phyloP scores from a whole-genome alignment of 2,329 filamentous ascomycete species.

The Trichoderma oligosporum region DNA sequence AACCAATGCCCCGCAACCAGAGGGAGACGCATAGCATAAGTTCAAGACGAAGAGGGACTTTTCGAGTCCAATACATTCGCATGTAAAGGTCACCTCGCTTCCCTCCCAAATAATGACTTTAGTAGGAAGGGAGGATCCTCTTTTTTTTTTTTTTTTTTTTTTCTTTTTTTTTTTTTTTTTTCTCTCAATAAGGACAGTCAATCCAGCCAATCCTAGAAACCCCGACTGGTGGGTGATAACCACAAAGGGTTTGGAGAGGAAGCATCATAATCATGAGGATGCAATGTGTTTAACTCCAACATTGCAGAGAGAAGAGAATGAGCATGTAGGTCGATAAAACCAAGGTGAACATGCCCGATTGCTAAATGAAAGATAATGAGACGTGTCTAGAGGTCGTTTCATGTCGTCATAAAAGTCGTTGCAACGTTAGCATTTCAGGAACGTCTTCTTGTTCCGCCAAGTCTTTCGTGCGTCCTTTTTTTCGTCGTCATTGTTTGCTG shows the following conservation, averaged over 20 bases:
- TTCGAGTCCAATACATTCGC: not conserved
- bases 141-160: too few species aligned
- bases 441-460: slow-evolving; percentile 7
- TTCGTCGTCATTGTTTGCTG: slow-evolving; percentile 10
- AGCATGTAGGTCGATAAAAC: slow-evolving; percentile 5
- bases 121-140: too few species aligned
- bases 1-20: not conserved
- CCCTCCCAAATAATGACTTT: too few species aligned
- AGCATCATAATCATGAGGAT: not conserved
- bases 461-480: slow-evolving; percentile 14
- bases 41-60: not conserved
- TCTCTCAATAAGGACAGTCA: not conserved
- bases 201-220: not conserved
- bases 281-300: slow-evolving; percentile 8
- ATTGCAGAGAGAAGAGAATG: not conserved
- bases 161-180: too few species aligned
- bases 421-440: slow-evolving; percentile 20
- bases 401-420: slow-evolving; percentile 28
- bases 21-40: not conserved
- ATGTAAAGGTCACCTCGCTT: not conserved
- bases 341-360: not conserved
- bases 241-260: not conserved
- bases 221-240: not conserved
- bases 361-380: not conserved
- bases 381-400: slow-evolving; percentile 24